Base-by-base conservation (phyloP, 179 eudicot genomes). In the Spinacia oleracea region DNA sequence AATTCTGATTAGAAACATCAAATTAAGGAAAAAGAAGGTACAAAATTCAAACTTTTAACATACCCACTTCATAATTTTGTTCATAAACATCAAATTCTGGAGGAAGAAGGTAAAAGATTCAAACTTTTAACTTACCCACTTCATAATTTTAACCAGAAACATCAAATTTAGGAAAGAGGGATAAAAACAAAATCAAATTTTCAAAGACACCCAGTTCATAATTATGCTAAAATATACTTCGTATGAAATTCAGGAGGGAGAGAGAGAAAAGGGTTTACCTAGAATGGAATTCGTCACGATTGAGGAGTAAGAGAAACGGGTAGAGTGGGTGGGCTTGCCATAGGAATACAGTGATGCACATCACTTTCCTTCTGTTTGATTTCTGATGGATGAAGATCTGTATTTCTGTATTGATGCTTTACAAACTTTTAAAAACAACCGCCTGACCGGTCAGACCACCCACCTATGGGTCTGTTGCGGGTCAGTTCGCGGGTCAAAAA, bases 251-350 rank as follows among this genome's bases (percentile, higher is more conserved):
- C 27, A 46, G 5, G 32, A 34, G n/a, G 14, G 31, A 18, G n/a
- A 16, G 58, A 35, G 5, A 21, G 2, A 51, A 9, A 10, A 32
- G 80, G 31, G 21, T 59, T 83, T 84, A 80, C 97, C 98, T 81
- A 86, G 75, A 78, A 85, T 91, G 93, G 74, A 81, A 93, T 83
- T 94, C 98, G 84, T 95, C 98, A 80, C 95, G 78, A 55, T 95
- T 95, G 78, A 87, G 89, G 80, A 95, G 86, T 68, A 95, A 92
- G 58, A 95, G 77, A 43, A 95, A 81, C 6, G 98, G 97, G 88
- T 95, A 91, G 34, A 80, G 75, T 40, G 98, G 97, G 72, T 93
- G 93, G 35, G 86, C 76, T 88, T 93, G 89, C 97, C 97, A 95
- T 78, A 85, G 67, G 72, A 93, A 95, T 62, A 86, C 91, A 6